Evolutionary conservation across 2,329 filamentous ascomycete genomes (phyloP).

Genomic region (Nemania sp.): DNA sequence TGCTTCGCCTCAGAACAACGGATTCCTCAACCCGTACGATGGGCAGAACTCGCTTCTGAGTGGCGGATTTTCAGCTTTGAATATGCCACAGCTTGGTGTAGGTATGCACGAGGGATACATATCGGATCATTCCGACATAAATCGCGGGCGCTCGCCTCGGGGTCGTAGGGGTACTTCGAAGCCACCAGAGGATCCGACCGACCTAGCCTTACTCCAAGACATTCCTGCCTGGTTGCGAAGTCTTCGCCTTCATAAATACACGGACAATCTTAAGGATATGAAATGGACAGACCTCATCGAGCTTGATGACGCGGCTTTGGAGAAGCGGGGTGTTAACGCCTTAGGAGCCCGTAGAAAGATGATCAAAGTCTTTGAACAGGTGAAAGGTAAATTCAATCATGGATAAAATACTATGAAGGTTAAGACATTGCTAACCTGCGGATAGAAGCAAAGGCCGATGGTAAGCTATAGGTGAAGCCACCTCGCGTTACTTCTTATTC

Average conservation of each 20-base stretch:
- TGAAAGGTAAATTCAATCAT: conserved; percentile 65
- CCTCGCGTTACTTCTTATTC: background rate
- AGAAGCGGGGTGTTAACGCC: conserved; percentile 91
- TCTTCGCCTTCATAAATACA: conserved; percentile 96
- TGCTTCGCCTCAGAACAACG: conserved; percentile 89
- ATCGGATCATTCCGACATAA: conserved; percentile 91
- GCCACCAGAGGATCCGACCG: conserved; percentile 95
- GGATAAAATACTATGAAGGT: background rate
- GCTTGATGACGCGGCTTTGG: conserved; percentile 88
- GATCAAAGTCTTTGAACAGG: conserved; percentile 98
- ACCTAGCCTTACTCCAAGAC: conserved; percentile 85
- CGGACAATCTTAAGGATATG: conserved; percentile 95
- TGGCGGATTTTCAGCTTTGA: conserved; percentile 71
- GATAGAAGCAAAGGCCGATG: conserved; percentile 71
- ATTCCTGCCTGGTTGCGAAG: conserved; percentile 96
- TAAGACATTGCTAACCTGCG: conserved; percentile 34
- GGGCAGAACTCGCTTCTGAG: conserved; percentile 69
- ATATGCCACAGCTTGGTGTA: conserved; percentile 71
- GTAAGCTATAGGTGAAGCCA: conserved; percentile 58
- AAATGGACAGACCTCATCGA: conserved; percentile 93
- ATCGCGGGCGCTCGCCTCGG: conserved; percentile 86
- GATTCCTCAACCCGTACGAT: conserved; percentile 89
- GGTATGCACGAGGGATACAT: conserved; percentile 80
- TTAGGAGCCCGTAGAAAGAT: conserved; percentile 95
- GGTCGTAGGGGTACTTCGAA: conserved; percentile 94